Evolutionary conservation across 495 filamentous ascomycete genomes (phyloP).

Genomic region (Penicillium egyptiacum): DNA sequence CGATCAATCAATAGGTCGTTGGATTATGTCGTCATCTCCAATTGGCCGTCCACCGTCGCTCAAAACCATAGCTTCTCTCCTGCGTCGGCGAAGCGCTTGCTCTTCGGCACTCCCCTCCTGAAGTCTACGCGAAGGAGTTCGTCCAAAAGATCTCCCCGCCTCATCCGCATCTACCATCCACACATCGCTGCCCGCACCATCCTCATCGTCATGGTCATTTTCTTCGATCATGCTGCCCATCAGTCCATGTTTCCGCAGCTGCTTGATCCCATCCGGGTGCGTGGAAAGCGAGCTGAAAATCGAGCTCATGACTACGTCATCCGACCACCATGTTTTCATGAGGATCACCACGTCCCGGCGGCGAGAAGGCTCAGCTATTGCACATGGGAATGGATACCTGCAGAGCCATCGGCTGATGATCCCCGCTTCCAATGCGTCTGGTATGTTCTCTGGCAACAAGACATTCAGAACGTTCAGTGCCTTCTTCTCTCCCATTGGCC

Average conservation of each 20-base stretch:
- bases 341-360: constrained; percentile 43
- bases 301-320: constrained; percentile 47
- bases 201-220: constrained; percentile 48
- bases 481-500: constrained; percentile 46
- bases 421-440: constrained; percentile 44
- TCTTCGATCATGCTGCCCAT: constrained; percentile 47
- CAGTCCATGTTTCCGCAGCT: constrained; percentile 46
- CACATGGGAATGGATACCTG: constrained; percentile 53
- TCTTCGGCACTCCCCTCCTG: constrained; percentile 50
- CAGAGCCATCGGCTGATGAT: constrained; percentile 49
- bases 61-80: constrained; percentile 57
- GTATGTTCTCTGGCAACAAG: constrained; percentile 40
- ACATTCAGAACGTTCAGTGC: constrained; percentile 41
- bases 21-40: constrained; percentile 52
- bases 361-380: constrained; percentile 35
- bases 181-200: constrained; percentile 49
- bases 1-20: constrained; percentile 33
- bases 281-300: constrained; percentile 40
- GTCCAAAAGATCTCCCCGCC: constrained; percentile 36
- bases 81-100: constrained; percentile 48
- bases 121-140: constrained; percentile 34
- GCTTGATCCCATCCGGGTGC: constrained; percentile 37
- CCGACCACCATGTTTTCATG: constrained; percentile 49
- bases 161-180: constrained; percentile 53
- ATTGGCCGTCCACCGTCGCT: constrained; percentile 51